These are phyloP conservation scores for Golubevia pallescens DNA, from an alignment of 1,284 basidiomycete species.

Conservation along the genomic window DNA sequence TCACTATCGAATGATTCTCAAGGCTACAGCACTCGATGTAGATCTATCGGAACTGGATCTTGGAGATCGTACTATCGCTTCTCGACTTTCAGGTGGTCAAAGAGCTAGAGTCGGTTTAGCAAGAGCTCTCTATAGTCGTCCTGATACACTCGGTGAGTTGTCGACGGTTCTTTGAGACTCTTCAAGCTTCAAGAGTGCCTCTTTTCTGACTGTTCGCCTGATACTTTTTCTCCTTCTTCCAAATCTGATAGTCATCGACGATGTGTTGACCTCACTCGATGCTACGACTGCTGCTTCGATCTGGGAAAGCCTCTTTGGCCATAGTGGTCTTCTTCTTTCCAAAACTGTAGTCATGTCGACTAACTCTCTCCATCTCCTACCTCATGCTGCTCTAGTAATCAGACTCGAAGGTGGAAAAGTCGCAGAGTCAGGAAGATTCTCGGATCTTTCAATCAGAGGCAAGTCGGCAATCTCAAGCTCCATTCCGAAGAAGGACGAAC, in stretches of 20 bases:
- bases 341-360: slow-evolving; percentile 42
- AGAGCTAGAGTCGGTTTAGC: slow-evolving; percentile 31
- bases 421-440: slow-evolving; percentile 28
- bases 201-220: not conserved
- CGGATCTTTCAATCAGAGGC: slow-evolving; percentile 30
- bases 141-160: not conserved
- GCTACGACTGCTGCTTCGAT: slow-evolving; percentile 22
- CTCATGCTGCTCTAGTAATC: slow-evolving; percentile 19
- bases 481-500: slow-evolving; percentile 13
- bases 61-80: not conserved
- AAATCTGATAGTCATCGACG: slow-evolving; percentile 21
- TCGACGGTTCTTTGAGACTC: not conserved
- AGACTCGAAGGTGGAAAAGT: slow-evolving; percentile 34
- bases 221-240: not conserved
- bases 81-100: slow-evolving; percentile 22
- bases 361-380: slow-evolving; percentile 37
- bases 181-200: not conserved
- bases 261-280: slow-evolving; percentile 30
- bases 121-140: slow-evolving; percentile 27
- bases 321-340: slow-evolving; percentile 19
- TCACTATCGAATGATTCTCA: not conserved
- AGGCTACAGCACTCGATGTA: not conserved
- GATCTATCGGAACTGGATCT: not conserved
- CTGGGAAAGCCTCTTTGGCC: slow-evolving; percentile 32
- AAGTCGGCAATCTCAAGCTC: slow-evolving; percentile 33